Evolutionary conservation across 345 rosid genomes (phyloP), one percentile per base, ranked within the genome.

Genomic region (Clausena lansium): DNA sequence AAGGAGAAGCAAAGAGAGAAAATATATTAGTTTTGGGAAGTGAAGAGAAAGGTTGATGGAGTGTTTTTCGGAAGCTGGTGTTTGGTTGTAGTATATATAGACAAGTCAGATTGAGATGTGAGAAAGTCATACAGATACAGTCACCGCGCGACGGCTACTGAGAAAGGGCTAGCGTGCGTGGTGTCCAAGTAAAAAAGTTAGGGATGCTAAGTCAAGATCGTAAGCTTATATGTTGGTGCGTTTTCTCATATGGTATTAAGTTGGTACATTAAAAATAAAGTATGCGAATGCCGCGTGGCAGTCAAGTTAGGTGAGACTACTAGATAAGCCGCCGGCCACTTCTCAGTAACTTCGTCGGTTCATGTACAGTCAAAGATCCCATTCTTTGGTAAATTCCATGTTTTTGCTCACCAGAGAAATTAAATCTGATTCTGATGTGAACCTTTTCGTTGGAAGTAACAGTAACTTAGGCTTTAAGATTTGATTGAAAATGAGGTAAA

Each of bases 301-400:
- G 2, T 38, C 6, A 47, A 69, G 79, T 76, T 81, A 52, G 88
- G 86, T 82, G 75, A 14, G 61, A 39, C 59, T 74, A 4, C 57
- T 63, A 73, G 67, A 65, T 66, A 74, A 74, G 79, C 81, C 76
- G 88, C 90, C 88, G 88, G 90, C 85, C 88, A 84, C 83, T 85
- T 81, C 82, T 58, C 39, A 28, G 62, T 17, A 73, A 30, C 57
- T 76, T 62, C 78, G 22, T 17, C 22, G 4, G 68, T 61, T 39
- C 55, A 58, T 9, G 60, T 67, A 41, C 79, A 25, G 77, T 19
- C 85, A 15, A 41, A 30, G 2, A 50, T 19, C 39, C 54, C 39
- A 28, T 52, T 52, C 35, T 15, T 8, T 50, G 55, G 15, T 41
- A 45, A 11, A 45, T 17, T 68, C 54, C 58, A 13, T 6, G 10